phyloP scores from a whole-genome alignment of 2,329 filamentous ascomycete genomes.

The Xylariaceae sp. region DNA sequence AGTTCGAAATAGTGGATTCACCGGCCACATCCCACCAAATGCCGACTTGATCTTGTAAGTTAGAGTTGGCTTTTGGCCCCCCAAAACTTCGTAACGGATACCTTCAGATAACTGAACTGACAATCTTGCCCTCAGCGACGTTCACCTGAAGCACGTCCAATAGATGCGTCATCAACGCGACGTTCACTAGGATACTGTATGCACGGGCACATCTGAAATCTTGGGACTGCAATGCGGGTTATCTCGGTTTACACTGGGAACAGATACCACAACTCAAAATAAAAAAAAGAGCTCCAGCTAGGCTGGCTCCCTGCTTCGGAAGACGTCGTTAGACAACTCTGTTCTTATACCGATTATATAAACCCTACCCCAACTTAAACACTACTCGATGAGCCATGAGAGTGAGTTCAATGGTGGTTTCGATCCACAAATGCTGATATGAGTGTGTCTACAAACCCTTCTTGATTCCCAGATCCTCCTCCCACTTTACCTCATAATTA shows the following conservation, averaged over 20 bases:
- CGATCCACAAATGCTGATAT: not conserved
- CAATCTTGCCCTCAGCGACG: conserved; percentile 20
- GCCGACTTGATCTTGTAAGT: conserved; percentile 33
- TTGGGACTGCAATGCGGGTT: not conserved
- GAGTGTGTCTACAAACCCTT: not conserved
- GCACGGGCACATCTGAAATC: conserved; percentile 1
- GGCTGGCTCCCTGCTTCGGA: not conserved
- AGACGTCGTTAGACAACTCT: not conserved
- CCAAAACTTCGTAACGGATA: not conserved
- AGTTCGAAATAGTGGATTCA: conserved; percentile 17
- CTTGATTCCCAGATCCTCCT: not conserved
- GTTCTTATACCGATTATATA: not conserved
- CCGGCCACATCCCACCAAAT: conserved; percentile 26
- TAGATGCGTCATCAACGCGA: conserved; percentile 15
- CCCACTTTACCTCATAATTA: not conserved
- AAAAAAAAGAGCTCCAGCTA: not conserved
- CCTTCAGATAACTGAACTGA: not conserved
- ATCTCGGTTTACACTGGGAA: not conserved
- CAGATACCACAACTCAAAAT: not conserved
- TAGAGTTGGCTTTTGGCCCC: not conserved
- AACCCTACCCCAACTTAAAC: not conserved
- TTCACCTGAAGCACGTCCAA: conserved; percentile 27
- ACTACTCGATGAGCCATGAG: not conserved
- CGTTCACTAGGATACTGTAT: conserved; percentile 3
- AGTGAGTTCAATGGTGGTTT: not conserved